A percentile compares a stretch with the other conserved stretches of the same genome.
These are phyloP conservation scores for Karstenula rhodostoma DNA, from an alignment of 2,329 filamentous ascomycete species.

Conservation along the genomic window DNA sequence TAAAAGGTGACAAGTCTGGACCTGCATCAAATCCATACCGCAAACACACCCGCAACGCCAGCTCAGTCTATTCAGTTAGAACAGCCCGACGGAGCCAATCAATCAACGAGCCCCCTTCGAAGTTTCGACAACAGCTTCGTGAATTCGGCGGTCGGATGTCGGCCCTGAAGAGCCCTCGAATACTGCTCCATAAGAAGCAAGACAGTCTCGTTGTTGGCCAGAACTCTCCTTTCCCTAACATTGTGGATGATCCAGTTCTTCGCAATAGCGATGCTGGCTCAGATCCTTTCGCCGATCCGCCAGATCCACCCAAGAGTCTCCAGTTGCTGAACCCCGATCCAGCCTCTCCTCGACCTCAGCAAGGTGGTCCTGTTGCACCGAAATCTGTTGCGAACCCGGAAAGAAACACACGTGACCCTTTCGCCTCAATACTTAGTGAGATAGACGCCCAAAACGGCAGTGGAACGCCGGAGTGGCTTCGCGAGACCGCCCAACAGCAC, in stretches of 20 bases:
- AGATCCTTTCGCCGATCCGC: slow-evolving; percentile 41
- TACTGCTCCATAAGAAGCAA: slow-evolving; percentile 39
- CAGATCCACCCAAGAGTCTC: slow-evolving; percentile 28
- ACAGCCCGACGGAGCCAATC: slow-evolving; percentile 36
- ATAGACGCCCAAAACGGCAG: slow-evolving; percentile 30
- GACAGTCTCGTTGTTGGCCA: slow-evolving; percentile 35
- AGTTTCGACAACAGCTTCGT: slow-evolving; percentile 30
- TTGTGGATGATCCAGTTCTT: slow-evolving; percentile 34
- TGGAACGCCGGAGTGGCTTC: slow-evolving; percentile 36
- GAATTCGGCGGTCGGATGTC: slow-evolving; percentile 41
- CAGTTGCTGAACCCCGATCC: slow-evolving; percentile 39
- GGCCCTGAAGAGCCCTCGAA: slow-evolving; percentile 43
- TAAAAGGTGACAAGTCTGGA: slow-evolving; percentile 39
- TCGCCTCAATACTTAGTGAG: slow-evolving; percentile 40
- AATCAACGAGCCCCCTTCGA: slow-evolving; percentile 40
- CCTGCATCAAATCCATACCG: slow-evolving; percentile 39
- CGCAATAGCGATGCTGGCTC: slow-evolving; percentile 29
- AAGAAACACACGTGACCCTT: slow-evolving; percentile 35
- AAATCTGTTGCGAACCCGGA: slow-evolving; percentile 35
- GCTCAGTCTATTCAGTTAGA: slow-evolving; percentile 43
- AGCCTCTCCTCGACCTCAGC: slow-evolving; percentile 23
- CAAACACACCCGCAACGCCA: slow-evolving; percentile 40
- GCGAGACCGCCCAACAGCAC: slow-evolving; percentile 30
- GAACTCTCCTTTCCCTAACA: slow-evolving; percentile 37
- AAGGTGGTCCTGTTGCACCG: slow-evolving; percentile 35